Evolutionary conservation across 116 monocot genomes (phyloP).

Genomic region (Papilionanthe hybrid): DNA sequence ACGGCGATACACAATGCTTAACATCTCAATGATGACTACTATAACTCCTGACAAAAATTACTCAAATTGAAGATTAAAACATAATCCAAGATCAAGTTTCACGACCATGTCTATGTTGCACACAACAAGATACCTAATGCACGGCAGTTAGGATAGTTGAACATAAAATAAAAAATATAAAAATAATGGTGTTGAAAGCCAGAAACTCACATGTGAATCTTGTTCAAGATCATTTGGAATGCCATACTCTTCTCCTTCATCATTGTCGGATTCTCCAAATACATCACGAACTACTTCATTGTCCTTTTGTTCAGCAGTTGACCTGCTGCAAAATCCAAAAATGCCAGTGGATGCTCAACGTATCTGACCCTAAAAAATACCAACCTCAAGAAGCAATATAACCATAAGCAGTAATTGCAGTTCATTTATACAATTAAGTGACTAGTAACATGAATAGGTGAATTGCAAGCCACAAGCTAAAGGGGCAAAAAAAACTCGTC

Average conservation of each 20-base stretch:
- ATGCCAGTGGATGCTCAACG: neutral
- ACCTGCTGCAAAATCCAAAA: slow-evolving; percentile 25
- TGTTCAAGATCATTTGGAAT: slow-evolving; percentile 65
- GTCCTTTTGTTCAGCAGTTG: slow-evolving; percentile 56
- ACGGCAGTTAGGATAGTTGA: neutral
- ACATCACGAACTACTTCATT: slow-evolving; percentile 78
- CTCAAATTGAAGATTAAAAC: neutral
- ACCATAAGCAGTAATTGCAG: neutral
- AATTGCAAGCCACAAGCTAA: too few relatives aligned
- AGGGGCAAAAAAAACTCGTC: too few relatives aligned
- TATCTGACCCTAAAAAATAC: neutral
- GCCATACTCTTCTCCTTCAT: slow-evolving; percentile 59
- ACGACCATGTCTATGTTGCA: neutral
- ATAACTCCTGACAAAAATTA: neutral
- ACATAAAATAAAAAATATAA: neutral
- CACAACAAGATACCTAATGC: neutral
- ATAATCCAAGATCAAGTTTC: neutral
- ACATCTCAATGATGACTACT: neutral
- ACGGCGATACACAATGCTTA: neutral
- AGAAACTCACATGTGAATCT: slow-evolving; percentile 51
- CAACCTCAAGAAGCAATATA: neutral
- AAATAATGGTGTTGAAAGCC: neutral
- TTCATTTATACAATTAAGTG: neutral
- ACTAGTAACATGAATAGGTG: neutral
- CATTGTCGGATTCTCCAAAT: slow-evolving; percentile 96